Evolutionary conservation across 257 asterid species (phyloP).

Genomic region (Fraxinus quadrangulata): DNA sequence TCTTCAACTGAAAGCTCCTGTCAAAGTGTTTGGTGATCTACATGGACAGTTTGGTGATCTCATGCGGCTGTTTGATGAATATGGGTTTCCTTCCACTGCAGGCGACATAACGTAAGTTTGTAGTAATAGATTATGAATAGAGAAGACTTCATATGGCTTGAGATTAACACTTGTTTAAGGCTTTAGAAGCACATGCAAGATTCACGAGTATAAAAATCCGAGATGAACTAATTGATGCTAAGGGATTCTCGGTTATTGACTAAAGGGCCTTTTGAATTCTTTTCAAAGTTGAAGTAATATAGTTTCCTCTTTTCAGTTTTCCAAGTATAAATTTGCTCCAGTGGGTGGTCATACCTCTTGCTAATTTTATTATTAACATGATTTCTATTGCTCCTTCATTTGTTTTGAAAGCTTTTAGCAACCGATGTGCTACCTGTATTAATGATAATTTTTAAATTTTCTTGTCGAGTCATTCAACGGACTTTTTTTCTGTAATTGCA

Average conservation of each 20-base stretch:
- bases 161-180: not conserved
- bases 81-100: slow-evolving; percentile 99
- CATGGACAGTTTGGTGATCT: slow-evolving; percentile 99
- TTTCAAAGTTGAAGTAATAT: not conserved
- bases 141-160: not conserved
- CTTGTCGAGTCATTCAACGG: slow-evolving; percentile 11
- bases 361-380: not conserved
- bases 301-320: not conserved
- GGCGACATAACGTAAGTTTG: slow-evolving; percentile 93
- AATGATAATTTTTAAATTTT: not conserved
- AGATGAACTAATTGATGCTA: too few species aligned
- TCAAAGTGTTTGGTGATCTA: slow-evolving; percentile 97
- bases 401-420: not conserved
- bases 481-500: slow-evolving; percentile 44
- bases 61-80: slow-evolving; percentile 98
- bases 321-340: not conserved
- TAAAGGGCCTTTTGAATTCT: too few species aligned
- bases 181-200: not conserved
- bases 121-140: slow-evolving; percentile 22
- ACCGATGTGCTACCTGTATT: slow-evolving; percentile 4
- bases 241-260: too few species aligned
- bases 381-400: not conserved
- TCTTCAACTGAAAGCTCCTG: slow-evolving; percentile 97
- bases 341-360: not conserved
- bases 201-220: too few species aligned